A percentile compares a stretch with the other conserved stretches of the same genome.
These are phyloP conservation scores for Thuidium tamariscinum DNA, from an alignment of 225 moss, liverwort and hornwort genomes.

Conservation along the genomic window DNA sequence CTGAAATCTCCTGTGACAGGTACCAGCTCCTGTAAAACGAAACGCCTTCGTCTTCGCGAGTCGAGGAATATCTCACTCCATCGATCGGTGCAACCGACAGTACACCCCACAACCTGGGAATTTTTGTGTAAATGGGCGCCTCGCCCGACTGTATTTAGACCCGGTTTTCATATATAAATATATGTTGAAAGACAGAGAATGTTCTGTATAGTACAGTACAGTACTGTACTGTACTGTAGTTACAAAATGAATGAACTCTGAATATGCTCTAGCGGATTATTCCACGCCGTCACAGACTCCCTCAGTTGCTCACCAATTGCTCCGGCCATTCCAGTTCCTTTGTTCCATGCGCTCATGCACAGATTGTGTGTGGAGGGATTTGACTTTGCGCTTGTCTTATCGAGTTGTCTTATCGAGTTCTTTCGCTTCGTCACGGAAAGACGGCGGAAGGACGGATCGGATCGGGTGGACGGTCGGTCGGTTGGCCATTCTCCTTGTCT, in stretches of 20 bases:
- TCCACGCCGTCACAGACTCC: not conserved
- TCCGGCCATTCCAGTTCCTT: not conserved
- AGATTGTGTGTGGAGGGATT: not conserved
- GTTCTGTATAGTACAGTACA: not conserved
- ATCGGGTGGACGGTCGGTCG: not conserved
- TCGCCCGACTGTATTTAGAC: not conserved
- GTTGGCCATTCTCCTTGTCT: not conserved
- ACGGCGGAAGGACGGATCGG: not conserved
- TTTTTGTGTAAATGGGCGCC: not conserved
- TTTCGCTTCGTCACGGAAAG: not conserved
- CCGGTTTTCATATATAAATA: not conserved
- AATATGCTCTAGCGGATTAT: not conserved
- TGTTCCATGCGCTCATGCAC: not conserved
- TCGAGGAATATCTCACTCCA: not conserved
- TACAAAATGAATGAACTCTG: not conserved
- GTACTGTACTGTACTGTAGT: not conserved
- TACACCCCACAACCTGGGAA: not conserved
- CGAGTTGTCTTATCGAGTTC: not conserved
- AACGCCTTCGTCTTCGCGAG: not conserved
- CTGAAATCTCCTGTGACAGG: not conserved
- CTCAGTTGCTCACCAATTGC: not conserved
- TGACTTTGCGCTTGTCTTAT: not conserved
- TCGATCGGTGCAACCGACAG: not conserved
- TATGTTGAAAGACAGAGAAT: not conserved
- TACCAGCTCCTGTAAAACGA: not conserved